Evolutionary conservation across 2,329 filamentous ascomycete genomes (phyloP), one percentile per base, ranked within the genome.

Genomic region (Botrytis elliptica): DNA sequence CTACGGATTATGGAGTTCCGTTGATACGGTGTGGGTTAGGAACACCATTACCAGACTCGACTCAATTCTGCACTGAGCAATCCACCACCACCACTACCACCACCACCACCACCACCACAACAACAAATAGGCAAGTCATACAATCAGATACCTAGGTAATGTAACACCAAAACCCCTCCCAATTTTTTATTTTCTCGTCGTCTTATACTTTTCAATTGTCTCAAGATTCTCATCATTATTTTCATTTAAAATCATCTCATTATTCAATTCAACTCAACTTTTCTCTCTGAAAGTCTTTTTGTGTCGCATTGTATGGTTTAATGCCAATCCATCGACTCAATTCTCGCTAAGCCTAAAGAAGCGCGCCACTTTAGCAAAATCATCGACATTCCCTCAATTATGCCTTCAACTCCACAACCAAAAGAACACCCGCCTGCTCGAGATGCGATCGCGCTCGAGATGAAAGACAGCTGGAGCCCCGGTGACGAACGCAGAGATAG

Each of bases 401-500:
- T 72, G 71, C 40, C 44, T 57, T 42, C 52, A 38, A 68, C 71
- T 72, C 55, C 63, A 72, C 49, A 57, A 72, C 63, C 55, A 62
- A 72, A 72, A 68, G 71, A 72, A 68, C 40, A 68, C 63, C 63
- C 59, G 52, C 33, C 25, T 74, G 75, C 75, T 75, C 81, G 81
- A 80, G 77, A 83, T 83, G 82, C 68, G 59, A 71, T 71, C 67
- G 68, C 67, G 67, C 72, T 81, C 81, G 82, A 81, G 79, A 83
- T 83, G 82, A 83, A 81, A 82, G 81, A 82, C 80, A 83, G 81
- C 78, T 82, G 81, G 81, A 82, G 81, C 81, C 79, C 81, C 81
- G 81, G 80, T 78, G 80, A 83, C 77, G 82, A 83, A 75, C 82
- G 82, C 79, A 82, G 82, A 83, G 82, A 83, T 75, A 81, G 82